Conservation (phyloP, 1,284 basidiomycete species). For the Pascua guehoae region DNA sequence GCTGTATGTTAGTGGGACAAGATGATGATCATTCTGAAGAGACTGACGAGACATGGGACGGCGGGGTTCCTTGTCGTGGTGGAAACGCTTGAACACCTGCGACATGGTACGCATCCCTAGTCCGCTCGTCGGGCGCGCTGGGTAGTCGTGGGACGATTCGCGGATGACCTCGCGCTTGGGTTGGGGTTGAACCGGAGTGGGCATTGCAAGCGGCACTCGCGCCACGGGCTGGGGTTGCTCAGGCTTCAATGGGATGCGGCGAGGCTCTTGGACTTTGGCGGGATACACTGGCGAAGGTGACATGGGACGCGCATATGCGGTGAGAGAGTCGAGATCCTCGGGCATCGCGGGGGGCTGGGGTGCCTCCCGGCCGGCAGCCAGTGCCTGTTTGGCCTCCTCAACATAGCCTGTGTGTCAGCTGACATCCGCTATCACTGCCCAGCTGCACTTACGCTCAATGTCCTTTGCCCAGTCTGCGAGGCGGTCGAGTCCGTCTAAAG, state of each 20-base stretch:
- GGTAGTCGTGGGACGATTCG: neutral
- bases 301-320: conserved; percentile 15
- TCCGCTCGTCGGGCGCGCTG: neutral
- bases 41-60: neutral
- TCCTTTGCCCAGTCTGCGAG: conserved; percentile 44
- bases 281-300: conserved; percentile 29
- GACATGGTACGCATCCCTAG: conserved; percentile 26
- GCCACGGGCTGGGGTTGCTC: conserved; percentile 16
- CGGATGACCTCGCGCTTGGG: neutral
- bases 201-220: neutral
- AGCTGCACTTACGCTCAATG: conserved; percentile 35
- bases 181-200: neutral
- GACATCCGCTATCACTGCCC: too few relatives aligned
- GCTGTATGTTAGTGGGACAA: neutral
- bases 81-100: conserved; percentile 9
- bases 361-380: conserved; percentile 38
- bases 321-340: conserved; percentile 34
- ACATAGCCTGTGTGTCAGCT: conserved; percentile 30
- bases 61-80: neutral
- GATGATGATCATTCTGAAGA: neutral
- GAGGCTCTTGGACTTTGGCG: conserved; percentile 13
- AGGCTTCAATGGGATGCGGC: neutral
- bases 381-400: conserved; percentile 41
- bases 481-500: conserved; percentile 38
- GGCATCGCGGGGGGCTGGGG: conserved; percentile 34